Evolutionary conservation across 2,329 filamentous ascomycete species (phyloP).

Genomic region (Pezicula neosporulosa): DNA sequence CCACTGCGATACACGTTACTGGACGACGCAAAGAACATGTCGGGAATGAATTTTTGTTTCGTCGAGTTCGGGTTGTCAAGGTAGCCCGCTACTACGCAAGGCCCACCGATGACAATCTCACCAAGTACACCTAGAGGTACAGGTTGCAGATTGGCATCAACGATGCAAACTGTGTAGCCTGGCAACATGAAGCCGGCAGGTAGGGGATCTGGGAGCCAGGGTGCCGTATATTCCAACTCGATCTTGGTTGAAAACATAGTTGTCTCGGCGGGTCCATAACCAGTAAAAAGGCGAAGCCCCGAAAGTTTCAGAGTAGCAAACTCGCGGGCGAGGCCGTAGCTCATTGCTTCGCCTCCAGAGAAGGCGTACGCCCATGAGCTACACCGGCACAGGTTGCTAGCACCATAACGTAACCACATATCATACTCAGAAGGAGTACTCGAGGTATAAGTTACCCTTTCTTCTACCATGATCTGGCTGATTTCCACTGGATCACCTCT

Average conservation of each 20-base stretch:
- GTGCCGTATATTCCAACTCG: too few species aligned
- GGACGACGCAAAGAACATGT: too few species aligned
- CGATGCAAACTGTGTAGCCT: constrained; percentile 28
- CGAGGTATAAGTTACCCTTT: constrained; percentile 5
- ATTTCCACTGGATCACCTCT: constrained; percentile 8
- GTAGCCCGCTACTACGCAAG: constrained; percentile 32
- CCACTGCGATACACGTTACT: too few species aligned
- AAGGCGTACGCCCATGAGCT: constrained; percentile 11
- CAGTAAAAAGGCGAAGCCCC: too few species aligned
- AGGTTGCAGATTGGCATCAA: constrained; percentile 32
- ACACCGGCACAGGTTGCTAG: background rate
- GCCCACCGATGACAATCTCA: constrained; percentile 37
- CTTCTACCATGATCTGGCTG: constrained; percentile 4
- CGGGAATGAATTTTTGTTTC: too few species aligned
- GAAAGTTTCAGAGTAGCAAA: too few species aligned
- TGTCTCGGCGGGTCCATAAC: too few species aligned
- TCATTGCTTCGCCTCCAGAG: constrained; percentile 24
- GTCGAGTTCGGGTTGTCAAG: too few species aligned
- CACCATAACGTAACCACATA: constrained; percentile 5
- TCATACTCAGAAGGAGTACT: constrained; percentile 11
- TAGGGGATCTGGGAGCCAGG: too few species aligned
- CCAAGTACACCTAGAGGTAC: constrained; percentile 37
- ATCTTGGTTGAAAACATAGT: too few species aligned
- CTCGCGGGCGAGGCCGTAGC: too few species aligned
- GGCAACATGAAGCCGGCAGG: too few species aligned